Percentiles rank a stretch among this genome's conserved stretches.
Evolutionary conservation across 257 asterid species (phyloP).

Genomic region (Rehmannia glutinosa): DNA sequence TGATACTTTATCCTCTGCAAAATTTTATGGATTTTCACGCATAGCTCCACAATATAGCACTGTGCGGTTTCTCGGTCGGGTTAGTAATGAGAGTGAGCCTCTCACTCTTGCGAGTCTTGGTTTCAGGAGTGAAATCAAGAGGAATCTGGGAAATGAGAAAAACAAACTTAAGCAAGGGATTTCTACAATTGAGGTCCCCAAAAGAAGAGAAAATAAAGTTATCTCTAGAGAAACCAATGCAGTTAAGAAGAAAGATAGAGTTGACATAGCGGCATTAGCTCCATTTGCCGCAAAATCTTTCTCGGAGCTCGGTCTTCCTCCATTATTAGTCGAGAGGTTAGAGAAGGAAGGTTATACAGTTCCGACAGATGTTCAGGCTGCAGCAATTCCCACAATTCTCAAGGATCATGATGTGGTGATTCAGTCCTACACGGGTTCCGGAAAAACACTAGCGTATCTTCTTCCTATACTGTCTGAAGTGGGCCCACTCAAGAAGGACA

Average conservation of each 20-base stretch:
- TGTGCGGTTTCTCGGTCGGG: conserved; percentile 28
- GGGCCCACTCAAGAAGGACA: conserved; percentile 49
- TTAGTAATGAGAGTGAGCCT: conserved; percentile 34
- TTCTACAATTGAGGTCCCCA: conserved; percentile 64
- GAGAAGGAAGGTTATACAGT: conserved; percentile 70
- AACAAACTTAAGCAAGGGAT: conserved; percentile 42
- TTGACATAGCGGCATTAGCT: conserved; percentile 46
- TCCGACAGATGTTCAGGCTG: conserved; percentile 97
- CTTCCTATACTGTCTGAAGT: conserved; percentile 85
- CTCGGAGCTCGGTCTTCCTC: conserved; percentile 85
- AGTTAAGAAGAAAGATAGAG: conserved; percentile 30
- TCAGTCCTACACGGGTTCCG: conserved; percentile 96
- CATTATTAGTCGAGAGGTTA: conserved; percentile 59
- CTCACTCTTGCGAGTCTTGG: conserved; percentile 81
- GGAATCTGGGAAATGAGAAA: conserved; percentile 40
- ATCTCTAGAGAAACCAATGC: conserved; percentile 25
- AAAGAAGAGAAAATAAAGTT: conserved; percentile 39
- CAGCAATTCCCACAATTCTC: conserved; percentile 79
- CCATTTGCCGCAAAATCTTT: conserved; percentile 81
- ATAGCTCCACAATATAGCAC: conserved; percentile 37
- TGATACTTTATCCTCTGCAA: conserved; percentile 41
- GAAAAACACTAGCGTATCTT: conserved; percentile 91
- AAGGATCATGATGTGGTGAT: conserved; percentile 78
- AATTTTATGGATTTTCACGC: conserved; percentile 32
- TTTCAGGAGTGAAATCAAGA: conserved; percentile 32